A percentile compares a stretch with the other conserved stretches of the same genome.
phyloP scores from a whole-genome alignment of 345 rosid species.

The Gossypium australe region DNA sequence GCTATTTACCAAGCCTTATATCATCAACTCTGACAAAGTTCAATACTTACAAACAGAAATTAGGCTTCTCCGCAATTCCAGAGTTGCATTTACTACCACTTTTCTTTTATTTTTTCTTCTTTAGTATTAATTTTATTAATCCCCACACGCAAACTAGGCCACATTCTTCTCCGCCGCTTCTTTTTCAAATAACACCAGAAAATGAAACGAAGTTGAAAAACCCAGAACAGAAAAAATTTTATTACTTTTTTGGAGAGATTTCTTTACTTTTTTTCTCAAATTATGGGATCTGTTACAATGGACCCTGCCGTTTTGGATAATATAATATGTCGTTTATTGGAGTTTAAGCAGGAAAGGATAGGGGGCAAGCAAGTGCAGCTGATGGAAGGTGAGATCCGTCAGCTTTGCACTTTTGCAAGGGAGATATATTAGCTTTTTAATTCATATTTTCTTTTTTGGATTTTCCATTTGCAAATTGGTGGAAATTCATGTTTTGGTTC shows the following conservation, averaged over 20 bases:
- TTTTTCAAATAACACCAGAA: neutral
- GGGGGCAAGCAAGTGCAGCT: constrained; percentile 69
- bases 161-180: neutral
- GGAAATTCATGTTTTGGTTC: neutral
- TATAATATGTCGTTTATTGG: constrained; percentile 59
- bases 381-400: constrained; percentile 80
- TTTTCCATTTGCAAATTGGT: neutral
- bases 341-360: constrained; percentile 51
- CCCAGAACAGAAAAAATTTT: neutral
- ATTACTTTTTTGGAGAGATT: neutral
- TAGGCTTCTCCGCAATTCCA: constrained; percentile 23
- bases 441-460: neutral
- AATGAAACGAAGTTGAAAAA: neutral
- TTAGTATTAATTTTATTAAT: too few relatives aligned
- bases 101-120: neutral
- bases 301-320: constrained; percentile 62
- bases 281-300: constrained; percentile 20
- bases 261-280: neutral
- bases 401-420: constrained; percentile 52
- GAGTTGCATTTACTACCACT: constrained; percentile 20
- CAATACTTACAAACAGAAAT: neutral
- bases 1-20: neutral
- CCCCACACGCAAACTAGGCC: neutral
- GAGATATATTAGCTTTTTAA: constrained; percentile 34
- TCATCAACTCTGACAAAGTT: neutral